Percentiles rank a stretch among this genome's conserved stretches.
Conservation (phyloP, 192 early-diverging fungal genomes). For the Oehlia diaphana region DNA sequence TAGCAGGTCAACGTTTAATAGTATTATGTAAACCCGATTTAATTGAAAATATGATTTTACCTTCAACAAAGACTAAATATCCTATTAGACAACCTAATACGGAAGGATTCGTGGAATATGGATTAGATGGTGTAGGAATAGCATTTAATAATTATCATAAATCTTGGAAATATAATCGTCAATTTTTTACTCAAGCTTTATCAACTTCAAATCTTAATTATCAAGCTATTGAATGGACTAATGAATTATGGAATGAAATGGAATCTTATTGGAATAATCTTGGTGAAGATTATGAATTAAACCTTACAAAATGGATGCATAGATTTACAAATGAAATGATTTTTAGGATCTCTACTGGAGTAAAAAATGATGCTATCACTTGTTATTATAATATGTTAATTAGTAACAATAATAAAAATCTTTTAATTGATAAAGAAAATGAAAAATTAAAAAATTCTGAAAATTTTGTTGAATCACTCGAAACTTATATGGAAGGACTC, state of each 20-base stretch:
- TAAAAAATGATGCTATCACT: not conserved
- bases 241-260: constrained; percentile 2
- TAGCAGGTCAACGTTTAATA: not conserved
- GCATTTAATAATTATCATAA: not conserved
- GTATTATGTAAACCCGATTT: not conserved
- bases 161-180: constrained; percentile 8
- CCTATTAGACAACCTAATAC: not conserved
- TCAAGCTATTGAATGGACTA: not conserved
- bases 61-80: not conserved
- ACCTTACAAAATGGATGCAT: not conserved
- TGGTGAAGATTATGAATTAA: not conserved
- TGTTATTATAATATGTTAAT: not conserved
- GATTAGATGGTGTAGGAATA: not conserved
- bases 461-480: not conserved
- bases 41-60: not conserved
- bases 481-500: not conserved
- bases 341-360: not conserved
- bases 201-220: not conserved
- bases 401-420: not conserved
- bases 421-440: not conserved
- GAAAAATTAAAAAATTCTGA: not conserved
- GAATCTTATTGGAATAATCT: constrained; percentile 5
- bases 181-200: not conserved
- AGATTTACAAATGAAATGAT: not conserved
- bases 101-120: not conserved